Percentiles rank a stretch among this genome's conserved stretches.
Evolutionary conservation across 139 green algal species (phyloP).

Genomic region (Chlamydomonas incerta): DNA sequence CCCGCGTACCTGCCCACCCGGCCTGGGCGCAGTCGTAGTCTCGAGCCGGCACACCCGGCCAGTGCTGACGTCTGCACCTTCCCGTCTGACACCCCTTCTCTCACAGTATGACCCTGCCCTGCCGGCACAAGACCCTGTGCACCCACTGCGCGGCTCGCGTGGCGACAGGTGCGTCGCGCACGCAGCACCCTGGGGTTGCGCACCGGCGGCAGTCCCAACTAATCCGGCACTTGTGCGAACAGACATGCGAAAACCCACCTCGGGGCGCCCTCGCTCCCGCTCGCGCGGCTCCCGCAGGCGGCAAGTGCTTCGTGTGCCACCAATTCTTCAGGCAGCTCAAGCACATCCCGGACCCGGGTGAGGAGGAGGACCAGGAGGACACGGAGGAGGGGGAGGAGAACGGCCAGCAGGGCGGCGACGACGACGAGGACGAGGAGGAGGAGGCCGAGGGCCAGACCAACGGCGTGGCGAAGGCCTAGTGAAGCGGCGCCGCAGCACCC

Average conservation of each 20-base stretch:
- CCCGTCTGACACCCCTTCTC: no score
- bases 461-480: not conserved
- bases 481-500: no score
- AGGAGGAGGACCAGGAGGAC: constrained; percentile 35
- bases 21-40: no score
- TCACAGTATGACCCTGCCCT: constrained; percentile 5
- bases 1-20: no score
- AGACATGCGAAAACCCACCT: no score
- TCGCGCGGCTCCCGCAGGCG: not conserved
- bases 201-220: no score
- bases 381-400: not conserved
- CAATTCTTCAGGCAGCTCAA: constrained; percentile 22
- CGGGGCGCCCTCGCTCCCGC: no score
- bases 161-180: constrained; percentile 3
- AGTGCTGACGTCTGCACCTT: no score
- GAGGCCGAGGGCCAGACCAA: not conserved
- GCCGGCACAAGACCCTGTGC: constrained; percentile 28
- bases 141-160: constrained; percentile 13
- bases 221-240: no score
- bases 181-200: not conserved
- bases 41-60: no score
- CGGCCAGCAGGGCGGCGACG: not conserved
- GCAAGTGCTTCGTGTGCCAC: constrained; percentile 40
- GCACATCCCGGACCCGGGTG: constrained; percentile 10
- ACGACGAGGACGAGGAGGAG: not conserved